Evolutionary conservation across 106 monocot genomes (phyloP).

Genomic region (Gastrodia elata): DNA sequence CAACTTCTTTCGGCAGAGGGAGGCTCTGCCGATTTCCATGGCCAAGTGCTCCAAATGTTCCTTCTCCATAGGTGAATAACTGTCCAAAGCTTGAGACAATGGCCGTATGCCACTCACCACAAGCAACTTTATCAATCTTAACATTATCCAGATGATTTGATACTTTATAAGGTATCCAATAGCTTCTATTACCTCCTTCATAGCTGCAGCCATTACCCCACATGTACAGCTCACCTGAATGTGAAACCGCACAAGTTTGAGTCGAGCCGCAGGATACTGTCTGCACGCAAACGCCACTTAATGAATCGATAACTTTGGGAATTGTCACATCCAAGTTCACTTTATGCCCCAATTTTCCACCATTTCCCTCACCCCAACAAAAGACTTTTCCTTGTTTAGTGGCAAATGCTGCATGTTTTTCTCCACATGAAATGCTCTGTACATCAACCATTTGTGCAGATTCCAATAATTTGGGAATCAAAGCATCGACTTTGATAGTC

Average conservation of each 20-base stretch:
- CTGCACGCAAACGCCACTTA: constrained; percentile 18
- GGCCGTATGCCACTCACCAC: constrained; percentile 59
- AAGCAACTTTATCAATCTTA: constrained; percentile 31
- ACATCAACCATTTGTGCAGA: constrained; percentile 41
- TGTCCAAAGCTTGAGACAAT: constrained; percentile 33
- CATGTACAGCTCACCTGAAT: constrained; percentile 46
- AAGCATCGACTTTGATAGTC: constrained; percentile 15
- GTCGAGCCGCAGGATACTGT: constrained; percentile 30
- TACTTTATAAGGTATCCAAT: constrained; percentile 52
- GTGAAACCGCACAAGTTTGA: constrained; percentile 45
- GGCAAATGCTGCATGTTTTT: constrained; percentile 50
- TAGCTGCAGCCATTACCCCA: constrained; percentile 32
- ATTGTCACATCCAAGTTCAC: constrained; percentile 24
- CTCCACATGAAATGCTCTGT: constrained; percentile 45
- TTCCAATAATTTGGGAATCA: constrained; percentile 50
- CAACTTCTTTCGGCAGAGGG: constrained; percentile 45
- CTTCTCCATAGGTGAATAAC: constrained; percentile 60
- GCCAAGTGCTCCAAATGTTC: constrained; percentile 59
- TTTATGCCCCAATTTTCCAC: constrained; percentile 46
- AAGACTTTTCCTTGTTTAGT: constrained; percentile 54
- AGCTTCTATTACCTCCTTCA: constrained; percentile 15
- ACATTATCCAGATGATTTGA: constrained; percentile 23
- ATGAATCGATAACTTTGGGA: constrained; percentile 44
- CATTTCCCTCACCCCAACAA: constrained; percentile 46
- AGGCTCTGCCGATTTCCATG: constrained; percentile 40